Percentiles rank a stretch among this genome's conserved stretches.
These are phyloP conservation scores for Ampelomyces quisqualis DNA, from an alignment of 2,329 filamentous ascomycete species.

Conservation along the genomic window DNA sequence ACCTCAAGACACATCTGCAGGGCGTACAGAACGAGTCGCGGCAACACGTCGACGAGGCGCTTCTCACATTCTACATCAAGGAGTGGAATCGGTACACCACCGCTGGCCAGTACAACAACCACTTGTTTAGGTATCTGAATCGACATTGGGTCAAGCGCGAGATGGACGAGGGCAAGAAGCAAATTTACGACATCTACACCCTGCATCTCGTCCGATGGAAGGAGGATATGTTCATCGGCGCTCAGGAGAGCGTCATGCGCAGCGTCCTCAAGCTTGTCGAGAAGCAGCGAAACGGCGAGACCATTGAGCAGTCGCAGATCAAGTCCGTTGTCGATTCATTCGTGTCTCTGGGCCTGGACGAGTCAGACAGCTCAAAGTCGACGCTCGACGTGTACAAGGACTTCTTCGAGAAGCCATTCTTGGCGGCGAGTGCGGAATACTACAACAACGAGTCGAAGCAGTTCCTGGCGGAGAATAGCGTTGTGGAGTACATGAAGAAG, in stretches of 20 bases:
- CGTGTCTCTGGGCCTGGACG: slow-evolving; percentile 87
- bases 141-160: slow-evolving; percentile 98
- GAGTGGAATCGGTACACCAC: slow-evolving; percentile 97
- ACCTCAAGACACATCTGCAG: slow-evolving; percentile 76
- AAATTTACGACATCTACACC: slow-evolving; percentile 97
- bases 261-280: slow-evolving; percentile 93
- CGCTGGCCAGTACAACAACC: slow-evolving; percentile 95
- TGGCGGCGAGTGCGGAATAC: slow-evolving; percentile 78
- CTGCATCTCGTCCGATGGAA: slow-evolving; percentile 96
- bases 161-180: slow-evolving; percentile 98
- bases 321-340: slow-evolving; percentile 97
- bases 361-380: slow-evolving; percentile 87
- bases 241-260: slow-evolving; percentile 88
- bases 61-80: slow-evolving; percentile 89
- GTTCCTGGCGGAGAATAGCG: slow-evolving; percentile 93
- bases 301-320: slow-evolving; percentile 94
- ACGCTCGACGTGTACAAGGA: slow-evolving; percentile 92
- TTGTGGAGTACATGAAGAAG: slow-evolving; percentile 99
- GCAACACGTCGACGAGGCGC: slow-evolving; percentile 81
- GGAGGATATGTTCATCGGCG: slow-evolving; percentile 80
- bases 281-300: slow-evolving; percentile 96
- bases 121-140: slow-evolving; percentile 94
- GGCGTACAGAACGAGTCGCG: slow-evolving; percentile 70
- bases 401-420: slow-evolving; percentile 91
- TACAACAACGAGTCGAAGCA: slow-evolving; percentile 91